These are phyloP conservation scores for Ophiocordyceps camponoti-saundersi DNA, from an alignment of 2,329 filamentous ascomycete genomes.

Conservation along the genomic window DNA sequence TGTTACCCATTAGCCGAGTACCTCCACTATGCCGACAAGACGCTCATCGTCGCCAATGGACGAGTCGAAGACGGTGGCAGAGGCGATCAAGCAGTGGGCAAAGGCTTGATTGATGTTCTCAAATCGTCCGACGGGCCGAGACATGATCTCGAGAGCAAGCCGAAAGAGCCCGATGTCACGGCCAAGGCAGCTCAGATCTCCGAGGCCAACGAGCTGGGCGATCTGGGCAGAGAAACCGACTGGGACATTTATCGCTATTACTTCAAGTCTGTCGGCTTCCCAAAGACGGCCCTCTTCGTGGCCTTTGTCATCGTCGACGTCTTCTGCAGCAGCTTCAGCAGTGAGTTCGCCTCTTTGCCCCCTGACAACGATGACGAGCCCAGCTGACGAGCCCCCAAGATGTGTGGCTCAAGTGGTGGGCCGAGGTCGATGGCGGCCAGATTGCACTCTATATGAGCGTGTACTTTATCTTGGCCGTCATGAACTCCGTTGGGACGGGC, in stretches of 20 bases:
- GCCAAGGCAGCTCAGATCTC: not conserved
- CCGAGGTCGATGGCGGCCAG: slow-evolving; percentile 6
- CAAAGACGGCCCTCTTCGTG: slow-evolving; percentile 2
- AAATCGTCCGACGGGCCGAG: not conserved
- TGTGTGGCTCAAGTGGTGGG: slow-evolving; percentile 16
- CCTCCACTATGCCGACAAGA: slow-evolving; percentile 4
- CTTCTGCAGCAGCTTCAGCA: slow-evolving; percentile 3
- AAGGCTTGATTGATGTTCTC: not conserved
- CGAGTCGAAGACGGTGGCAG: slow-evolving; percentile 1
- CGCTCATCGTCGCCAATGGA: slow-evolving; percentile 1
- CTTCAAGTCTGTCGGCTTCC: slow-evolving; percentile 4
- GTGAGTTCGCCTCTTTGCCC: not conserved
- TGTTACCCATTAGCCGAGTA: not conserved
- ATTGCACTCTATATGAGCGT: slow-evolving; percentile 5
- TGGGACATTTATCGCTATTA: slow-evolving; percentile 6
- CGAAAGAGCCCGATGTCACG: not conserved
- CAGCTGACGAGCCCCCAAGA: slow-evolving; percentile 1
- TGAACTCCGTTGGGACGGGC: slow-evolving; percentile 1
- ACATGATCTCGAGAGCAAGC: not conserved
- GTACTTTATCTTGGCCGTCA: slow-evolving; percentile 3
- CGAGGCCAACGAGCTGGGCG: slow-evolving; percentile 1
- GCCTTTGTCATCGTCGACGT: slow-evolving; percentile 2
- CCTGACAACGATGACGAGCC: not conserved
- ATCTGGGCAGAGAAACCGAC: slow-evolving; percentile 3
- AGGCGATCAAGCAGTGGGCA: not conserved